phyloP scores from a whole-genome alignment of 805 yeast species.

The Candida quercuum region DNA sequence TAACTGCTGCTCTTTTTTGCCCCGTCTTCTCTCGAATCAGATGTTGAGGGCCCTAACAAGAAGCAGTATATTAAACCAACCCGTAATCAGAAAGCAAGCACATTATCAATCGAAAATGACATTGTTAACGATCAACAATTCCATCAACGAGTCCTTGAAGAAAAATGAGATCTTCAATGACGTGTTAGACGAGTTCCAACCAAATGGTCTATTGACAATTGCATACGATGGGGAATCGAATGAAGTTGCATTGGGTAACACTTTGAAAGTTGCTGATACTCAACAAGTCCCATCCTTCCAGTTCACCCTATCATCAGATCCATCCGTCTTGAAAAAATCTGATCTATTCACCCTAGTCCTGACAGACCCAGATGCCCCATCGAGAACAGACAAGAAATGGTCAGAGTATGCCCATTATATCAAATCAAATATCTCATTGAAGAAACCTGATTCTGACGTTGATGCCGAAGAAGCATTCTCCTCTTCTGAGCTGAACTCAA shows the following conservation, averaged over 20 bases:
- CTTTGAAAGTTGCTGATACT: slow-evolving; percentile 57
- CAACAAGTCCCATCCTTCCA: slow-evolving; percentile 64
- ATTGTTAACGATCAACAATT: slow-evolving; percentile 21
- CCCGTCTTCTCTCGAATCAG: no score
- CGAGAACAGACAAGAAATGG: slow-evolving; percentile 78
- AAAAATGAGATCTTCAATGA: slow-evolving; percentile 40
- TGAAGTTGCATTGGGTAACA: slow-evolving; percentile 78
- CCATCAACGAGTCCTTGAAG: slow-evolving; percentile 32
- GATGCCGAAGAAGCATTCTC: slow-evolving; percentile 10
- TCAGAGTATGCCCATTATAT: slow-evolving; percentile 82
- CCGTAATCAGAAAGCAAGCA: not conserved
- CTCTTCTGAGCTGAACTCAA: slow-evolving; percentile 29
- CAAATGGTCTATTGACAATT: slow-evolving; percentile 45
- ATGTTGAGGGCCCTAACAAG: no score
- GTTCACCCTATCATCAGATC: slow-evolving; percentile 43
- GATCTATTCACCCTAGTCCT: slow-evolving; percentile 68
- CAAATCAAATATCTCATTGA: slow-evolving; percentile 45
- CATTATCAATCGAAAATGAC: slow-evolving; percentile 13
- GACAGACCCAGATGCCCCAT: slow-evolving; percentile 95
- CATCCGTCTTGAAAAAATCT: slow-evolving; percentile 23
- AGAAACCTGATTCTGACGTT: slow-evolving; percentile 27
- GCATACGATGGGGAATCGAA: slow-evolving; percentile 47
- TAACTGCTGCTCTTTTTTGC: no score
- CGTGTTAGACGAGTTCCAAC: slow-evolving; percentile 26
- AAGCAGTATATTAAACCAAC: no score